Evolutionary conservation across 1,284 basidiomycete genomes (phyloP).

Genomic region (Omphalotus olearius): DNA sequence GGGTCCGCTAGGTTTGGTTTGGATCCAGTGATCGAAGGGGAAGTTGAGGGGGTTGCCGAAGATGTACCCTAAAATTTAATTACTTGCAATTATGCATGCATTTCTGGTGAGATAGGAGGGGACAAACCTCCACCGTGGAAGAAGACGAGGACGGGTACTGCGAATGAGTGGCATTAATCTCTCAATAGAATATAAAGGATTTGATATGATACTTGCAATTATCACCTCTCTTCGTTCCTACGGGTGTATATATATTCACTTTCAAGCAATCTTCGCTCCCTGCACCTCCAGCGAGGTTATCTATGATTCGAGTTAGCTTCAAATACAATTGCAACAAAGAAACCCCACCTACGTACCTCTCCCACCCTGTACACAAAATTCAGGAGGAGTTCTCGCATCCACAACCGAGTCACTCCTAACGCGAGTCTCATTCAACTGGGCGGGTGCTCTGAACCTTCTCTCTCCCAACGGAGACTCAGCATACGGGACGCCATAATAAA

Average conservation of each 20-base stretch:
- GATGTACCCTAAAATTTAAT: conserved; percentile 35
- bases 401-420: conserved; percentile 32
- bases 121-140: conserved; percentile 57
- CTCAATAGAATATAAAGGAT: background rate
- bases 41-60: conserved; percentile 53
- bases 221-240: conserved; percentile 33
- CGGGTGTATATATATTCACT: conserved; percentile 48
- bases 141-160: conserved; percentile 48
- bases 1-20: conserved; percentile 30
- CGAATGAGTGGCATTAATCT: background rate
- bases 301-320: conserved; percentile 19
- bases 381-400: conserved; percentile 45
- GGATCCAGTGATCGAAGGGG: conserved; percentile 51
- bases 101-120: too few species aligned
- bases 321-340: background rate
- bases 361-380: conserved; percentile 55
- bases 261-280: conserved; percentile 58
- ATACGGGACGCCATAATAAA: conserved; percentile 52
- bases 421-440: conserved; percentile 37
- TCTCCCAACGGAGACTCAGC: conserved; percentile 49
- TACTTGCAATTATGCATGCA: conserved; percentile 7
- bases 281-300: conserved; percentile 50
- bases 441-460: conserved; percentile 44
- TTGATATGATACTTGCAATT: conserved; percentile 29
- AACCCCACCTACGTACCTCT: conserved; percentile 31